Base-by-base conservation (phyloP, 1,139 yeast species). In the Candida frijolesensis region DNA sequence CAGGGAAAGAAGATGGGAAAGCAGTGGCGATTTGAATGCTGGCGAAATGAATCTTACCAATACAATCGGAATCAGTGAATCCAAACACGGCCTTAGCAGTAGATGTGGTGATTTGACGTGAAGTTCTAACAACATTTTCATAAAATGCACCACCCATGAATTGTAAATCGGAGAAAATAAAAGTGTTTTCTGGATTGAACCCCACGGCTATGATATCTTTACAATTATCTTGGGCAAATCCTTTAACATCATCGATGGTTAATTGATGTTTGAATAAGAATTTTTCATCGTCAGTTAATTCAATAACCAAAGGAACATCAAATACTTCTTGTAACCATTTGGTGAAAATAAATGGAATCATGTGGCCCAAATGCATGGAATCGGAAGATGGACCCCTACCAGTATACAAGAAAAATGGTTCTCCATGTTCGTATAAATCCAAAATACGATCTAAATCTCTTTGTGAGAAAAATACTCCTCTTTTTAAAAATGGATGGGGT, bases 11-110 rank as follows among this genome's bases (percentile, higher is more conserved):
- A 45, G 94, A 87, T 52, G 97, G 96, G 76, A 95, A 92, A 2
- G 97, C 95, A 16, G 98, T 85, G 29, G 98, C 89, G 62, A 95
- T 94, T 76, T 95, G 99, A 61, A 95, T 84, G 48, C 96, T 88
- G 25, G 98, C 98, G 74, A 92, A 95, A 70, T 94, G 98, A 53
- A 92, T 68, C 64, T 89, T 89, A 55, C 99, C 99, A 67, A 95
- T 91, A 73, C 94, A 85, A 66, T 94, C 99, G 41, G 91, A 83
- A 69, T 95, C 99, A 61, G 83, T 86, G 78, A 95, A 94, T 4
- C 99, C 99, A 67, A 95, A 95, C n/a, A 94, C 98, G 1, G 98
- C 91, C 67, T 87, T 89, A 14, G 98, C 98, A 25, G 97, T 92
- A 15, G 96, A 87, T 8, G 96, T 89, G 39, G 99, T 95, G 71